Percentiles rank a stretch among this genome's conserved stretches.
Evolutionary conservation across 805 yeast species (phyloP).

Genomic region (Yueomyces sp.): DNA sequence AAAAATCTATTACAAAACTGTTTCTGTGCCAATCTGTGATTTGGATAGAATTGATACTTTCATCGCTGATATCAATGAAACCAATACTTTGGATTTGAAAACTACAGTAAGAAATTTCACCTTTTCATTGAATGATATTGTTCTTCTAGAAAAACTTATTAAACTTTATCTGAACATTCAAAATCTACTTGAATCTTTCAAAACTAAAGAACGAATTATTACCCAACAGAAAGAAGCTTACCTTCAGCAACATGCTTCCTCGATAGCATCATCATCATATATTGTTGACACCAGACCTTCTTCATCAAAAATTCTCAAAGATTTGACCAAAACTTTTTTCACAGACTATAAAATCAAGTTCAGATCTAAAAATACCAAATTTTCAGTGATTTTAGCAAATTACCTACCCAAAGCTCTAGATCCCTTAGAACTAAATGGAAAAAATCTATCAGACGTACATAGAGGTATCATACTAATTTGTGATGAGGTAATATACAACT

Average conservation of each 20-base stretch:
- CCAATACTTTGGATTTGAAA: constrained; percentile 6
- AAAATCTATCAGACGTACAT: constrained; percentile 11
- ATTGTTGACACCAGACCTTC: not conserved
- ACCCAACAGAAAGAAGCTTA: not conserved
- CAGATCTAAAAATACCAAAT: constrained; percentile 15
- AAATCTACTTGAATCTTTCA: not conserved
- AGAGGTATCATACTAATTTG: constrained; percentile 14
- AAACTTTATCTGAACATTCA: not conserved
- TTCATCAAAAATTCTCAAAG: not conserved
- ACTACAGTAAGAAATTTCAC: constrained; percentile 18
- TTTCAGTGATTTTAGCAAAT: constrained; percentile 12
- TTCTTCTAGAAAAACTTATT: constrained; percentile 10
- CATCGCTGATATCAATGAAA: constrained; percentile 7
- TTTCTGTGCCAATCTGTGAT: constrained; percentile 14
- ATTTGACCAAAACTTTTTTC: not conserved
- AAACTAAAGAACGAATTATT: not conserved
- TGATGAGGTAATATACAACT: constrained; percentile 10
- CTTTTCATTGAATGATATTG: constrained; percentile 12
- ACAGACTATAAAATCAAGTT: constrained; percentile 7
- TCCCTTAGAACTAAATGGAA: constrained; percentile 7
- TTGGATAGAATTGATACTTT: constrained; percentile 20
- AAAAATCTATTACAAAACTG: not conserved
- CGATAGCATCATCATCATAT: not conserved
- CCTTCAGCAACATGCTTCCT: not conserved
- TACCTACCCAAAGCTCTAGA: constrained; percentile 14